Evolutionary conservation across 208 protist species (phyloP).

Genomic region (Crithidia mellificae): DNA sequence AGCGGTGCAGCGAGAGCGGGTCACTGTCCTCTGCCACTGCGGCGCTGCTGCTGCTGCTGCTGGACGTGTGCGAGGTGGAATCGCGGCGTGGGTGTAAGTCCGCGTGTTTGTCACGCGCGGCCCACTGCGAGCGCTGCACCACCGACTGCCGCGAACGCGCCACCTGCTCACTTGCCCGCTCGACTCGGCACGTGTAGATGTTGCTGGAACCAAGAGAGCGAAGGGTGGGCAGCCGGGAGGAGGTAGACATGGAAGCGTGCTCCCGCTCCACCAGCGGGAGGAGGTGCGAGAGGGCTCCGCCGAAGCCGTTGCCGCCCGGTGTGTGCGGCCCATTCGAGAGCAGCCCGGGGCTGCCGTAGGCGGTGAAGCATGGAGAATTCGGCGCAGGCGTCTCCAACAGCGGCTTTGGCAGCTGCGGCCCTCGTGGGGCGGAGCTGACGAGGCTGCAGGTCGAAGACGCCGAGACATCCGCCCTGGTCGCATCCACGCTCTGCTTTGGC

Average conservation of each 20-base stretch:
- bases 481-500: neutral
- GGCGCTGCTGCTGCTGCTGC: neutral
- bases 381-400: neutral
- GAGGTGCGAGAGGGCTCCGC: neutral
- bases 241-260: slow-evolving; percentile 7
- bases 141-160: neutral
- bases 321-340: too few relatives aligned
- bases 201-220: slow-evolving; percentile 1
- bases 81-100: neutral
- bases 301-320: neutral
- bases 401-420: slow-evolving; percentile 8
- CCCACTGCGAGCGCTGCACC: neutral
- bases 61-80: neutral
- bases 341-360: neutral
- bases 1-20: neutral
- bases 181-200: neutral
- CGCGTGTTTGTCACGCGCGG: neutral
- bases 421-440: neutral
- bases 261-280: slow-evolving; percentile 14
- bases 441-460: slow-evolving; percentile 4
- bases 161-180: slow-evolving; percentile 9
- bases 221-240: slow-evolving; percentile 9
- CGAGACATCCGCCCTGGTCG: too few relatives aligned
- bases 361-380: neutral
- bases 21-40: neutral